These are phyloP conservation scores for Cyclostephanos tholiformis DNA, from an alignment of 108 stramenopile genomes.

Conservation along the genomic window DNA sequence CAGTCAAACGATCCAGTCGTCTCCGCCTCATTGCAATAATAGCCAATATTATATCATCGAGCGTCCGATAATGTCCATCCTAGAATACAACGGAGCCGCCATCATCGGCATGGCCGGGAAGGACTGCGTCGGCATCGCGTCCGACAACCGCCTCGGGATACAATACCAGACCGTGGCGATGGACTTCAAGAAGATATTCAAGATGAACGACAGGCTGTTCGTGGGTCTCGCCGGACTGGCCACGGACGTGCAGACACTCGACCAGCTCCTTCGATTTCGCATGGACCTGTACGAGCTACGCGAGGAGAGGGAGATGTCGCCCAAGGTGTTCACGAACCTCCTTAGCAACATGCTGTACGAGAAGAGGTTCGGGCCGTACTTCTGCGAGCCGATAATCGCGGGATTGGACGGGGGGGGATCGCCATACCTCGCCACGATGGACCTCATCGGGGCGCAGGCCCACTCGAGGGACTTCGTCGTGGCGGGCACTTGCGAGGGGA, in stretches of 20 bases:
- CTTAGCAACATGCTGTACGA: slow-evolving; percentile 92
- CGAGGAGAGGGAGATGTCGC: slow-evolving; percentile 97
- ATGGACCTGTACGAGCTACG: slow-evolving; percentile 91
- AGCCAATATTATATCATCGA: too few relatives aligned
- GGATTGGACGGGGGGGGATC: slow-evolving; percentile 86
- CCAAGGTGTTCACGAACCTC: slow-evolving; percentile 90
- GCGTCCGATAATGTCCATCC: slow-evolving; percentile 87
- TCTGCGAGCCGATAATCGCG: slow-evolving; percentile 96
- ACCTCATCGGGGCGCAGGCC: slow-evolving; percentile 95
- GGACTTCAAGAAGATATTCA: slow-evolving; percentile 95
- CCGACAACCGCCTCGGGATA: slow-evolving; percentile 93
- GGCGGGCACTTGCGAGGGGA: slow-evolving; percentile 94
- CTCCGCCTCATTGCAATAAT: too few relatives aligned
- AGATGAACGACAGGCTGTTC: slow-evolving; percentile 89
- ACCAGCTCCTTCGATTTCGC: slow-evolving; percentile 84
- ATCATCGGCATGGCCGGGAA: slow-evolving; percentile 99
- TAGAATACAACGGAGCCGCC: slow-evolving; percentile 98
- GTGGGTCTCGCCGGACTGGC: slow-evolving; percentile 96
- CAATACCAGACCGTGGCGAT: slow-evolving; percentile 94
- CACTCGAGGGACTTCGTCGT: slow-evolving; percentile 96
- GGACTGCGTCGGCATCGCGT: slow-evolving; percentile 97
- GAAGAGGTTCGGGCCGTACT: slow-evolving; percentile 98
- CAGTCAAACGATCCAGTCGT: too few relatives aligned
- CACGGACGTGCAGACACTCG: slow-evolving; percentile 95
- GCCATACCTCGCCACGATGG: slow-evolving; percentile 96